Evolutionary conservation across 345 rosid species (phyloP).

Genomic region (Schrenkiella parvula): DNA sequence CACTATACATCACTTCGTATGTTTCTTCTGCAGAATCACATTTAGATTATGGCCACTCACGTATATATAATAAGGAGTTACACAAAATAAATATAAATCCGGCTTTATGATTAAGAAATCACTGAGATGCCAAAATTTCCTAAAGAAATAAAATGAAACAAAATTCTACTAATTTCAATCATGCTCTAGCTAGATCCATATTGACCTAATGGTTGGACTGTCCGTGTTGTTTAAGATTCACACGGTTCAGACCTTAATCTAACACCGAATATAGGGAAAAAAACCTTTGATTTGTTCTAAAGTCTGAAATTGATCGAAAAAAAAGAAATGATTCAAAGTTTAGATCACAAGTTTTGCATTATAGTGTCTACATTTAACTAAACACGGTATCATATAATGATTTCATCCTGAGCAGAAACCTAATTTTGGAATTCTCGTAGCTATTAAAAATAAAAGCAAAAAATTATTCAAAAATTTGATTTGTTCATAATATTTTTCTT

Average conservation of each 20-base stretch:
- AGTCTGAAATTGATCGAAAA: neutral
- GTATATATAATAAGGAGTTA: neutral
- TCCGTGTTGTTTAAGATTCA: neutral
- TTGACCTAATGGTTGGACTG: neutral
- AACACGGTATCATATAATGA: neutral
- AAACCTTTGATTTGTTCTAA: neutral
- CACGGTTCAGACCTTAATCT: neutral
- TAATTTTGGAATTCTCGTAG: neutral
- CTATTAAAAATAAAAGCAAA: neutral
- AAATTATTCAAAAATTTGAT: neutral
- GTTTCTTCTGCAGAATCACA: slow-evolving; percentile 10
- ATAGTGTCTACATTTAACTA: neutral
- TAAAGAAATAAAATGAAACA: neutral
- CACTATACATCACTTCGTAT: slow-evolving; percentile 24
- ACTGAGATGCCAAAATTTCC: neutral
- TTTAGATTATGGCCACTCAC: slow-evolving; percentile 2
- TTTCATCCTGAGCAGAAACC: neutral
- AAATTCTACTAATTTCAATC: neutral
- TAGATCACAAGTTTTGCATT: neutral
- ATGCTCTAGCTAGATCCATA: neutral
- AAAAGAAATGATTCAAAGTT: neutral
- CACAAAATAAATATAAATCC: neutral
- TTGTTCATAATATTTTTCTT: neutral
- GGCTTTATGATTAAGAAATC: slow-evolving; percentile 1
- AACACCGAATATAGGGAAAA: neutral